Base-by-base conservation (phyloP, 108 stramenopile genomes). In the Pseudonitzschia multiseries region DNA sequence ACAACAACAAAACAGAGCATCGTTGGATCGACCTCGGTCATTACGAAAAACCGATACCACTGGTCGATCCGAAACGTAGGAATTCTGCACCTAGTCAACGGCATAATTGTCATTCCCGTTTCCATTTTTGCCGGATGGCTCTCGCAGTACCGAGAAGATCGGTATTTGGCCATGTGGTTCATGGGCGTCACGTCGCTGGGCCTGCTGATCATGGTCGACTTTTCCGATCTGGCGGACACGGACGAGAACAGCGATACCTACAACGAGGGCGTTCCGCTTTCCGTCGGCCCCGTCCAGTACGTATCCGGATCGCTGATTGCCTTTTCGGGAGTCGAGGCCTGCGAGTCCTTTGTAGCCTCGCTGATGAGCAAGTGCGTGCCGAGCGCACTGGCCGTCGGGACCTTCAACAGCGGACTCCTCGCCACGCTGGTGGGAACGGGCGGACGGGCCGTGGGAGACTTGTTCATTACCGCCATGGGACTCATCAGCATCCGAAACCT, bases 361-460 rank as follows among this genome's bases (percentile, higher is more conserved):
- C 56, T 89, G 27, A 83, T 93, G 84, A 84, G 83, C 59, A 93
- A 93, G 79, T 62, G 61, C 61, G 61, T 93, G 18, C 84, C 89
- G 8, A 79, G 83, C 0, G 73, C 81, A 57, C 73, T 96, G 41
- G 92, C 94, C 28, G 71, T 79, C 21, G 94, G 94, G 14, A 93
- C 92, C 32, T 92, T 93, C 73, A 96, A 96, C 66, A 82, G 83
- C 63, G 95, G 95, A 32, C 70, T 96, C 27, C 50, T 79, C 0
- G 62, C 73, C 27, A 79, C 79, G 12, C 42, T 79, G 27, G 79
- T 79, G 17, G 79, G 79, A 10, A 79, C 79, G 26, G 46, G 65
- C 36, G 87, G 85, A 62, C 71, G 83, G 24, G 87, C 85, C 20
- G 63, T 69, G 20, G 88, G 88, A 56, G 86, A 89, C 65, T 32